Percentiles rank a stretch among this genome's conserved stretches.
phyloP scores from a whole-genome alignment of 1,139 yeast species.

The Eremothecium coryli region DNA sequence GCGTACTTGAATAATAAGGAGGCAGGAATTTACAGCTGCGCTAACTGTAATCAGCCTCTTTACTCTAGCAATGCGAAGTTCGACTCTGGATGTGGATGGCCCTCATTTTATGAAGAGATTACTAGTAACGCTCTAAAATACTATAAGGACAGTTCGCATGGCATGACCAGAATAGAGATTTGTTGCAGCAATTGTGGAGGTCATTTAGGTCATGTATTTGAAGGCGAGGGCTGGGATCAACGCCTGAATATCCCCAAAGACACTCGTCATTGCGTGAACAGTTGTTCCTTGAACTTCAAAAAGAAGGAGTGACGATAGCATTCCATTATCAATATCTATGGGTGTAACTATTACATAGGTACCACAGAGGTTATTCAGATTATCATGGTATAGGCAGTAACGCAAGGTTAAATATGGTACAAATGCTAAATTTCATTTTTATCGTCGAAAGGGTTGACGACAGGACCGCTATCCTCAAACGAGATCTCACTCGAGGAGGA shows the following conservation, averaged over 20 bases:
- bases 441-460: conserved; percentile 24
- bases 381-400: no score
- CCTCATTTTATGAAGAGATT: conserved; percentile 83
- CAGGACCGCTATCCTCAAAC: conserved; percentile 14
- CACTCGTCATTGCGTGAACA: conserved; percentile 90
- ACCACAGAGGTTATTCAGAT: no score
- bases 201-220: conserved; percentile 89
- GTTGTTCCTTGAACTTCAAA: conserved; percentile 63
- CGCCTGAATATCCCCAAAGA: conserved; percentile 54
- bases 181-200: conserved; percentile 84
- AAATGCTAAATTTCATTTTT: conserved; percentile 15
- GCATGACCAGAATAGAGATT: conserved; percentile 83
- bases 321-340: no score
- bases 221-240: conserved; percentile 83
- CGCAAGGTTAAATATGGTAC: no score
- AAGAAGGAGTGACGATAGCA: conserved; percentile 19
- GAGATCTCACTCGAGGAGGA: conserved; percentile 11
- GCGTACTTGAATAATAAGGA: conserved; percentile 43
- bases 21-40: conserved; percentile 69
- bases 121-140: conserved; percentile 61
- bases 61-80: conserved; percentile 77
- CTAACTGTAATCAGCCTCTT: conserved; percentile 72
- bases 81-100: conserved; percentile 95
- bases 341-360: no score
- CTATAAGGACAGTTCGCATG: conserved; percentile 50